Evolutionary conservation across 2,329 filamentous ascomycete species (phyloP).

Genomic region (Geosmithia flava): DNA sequence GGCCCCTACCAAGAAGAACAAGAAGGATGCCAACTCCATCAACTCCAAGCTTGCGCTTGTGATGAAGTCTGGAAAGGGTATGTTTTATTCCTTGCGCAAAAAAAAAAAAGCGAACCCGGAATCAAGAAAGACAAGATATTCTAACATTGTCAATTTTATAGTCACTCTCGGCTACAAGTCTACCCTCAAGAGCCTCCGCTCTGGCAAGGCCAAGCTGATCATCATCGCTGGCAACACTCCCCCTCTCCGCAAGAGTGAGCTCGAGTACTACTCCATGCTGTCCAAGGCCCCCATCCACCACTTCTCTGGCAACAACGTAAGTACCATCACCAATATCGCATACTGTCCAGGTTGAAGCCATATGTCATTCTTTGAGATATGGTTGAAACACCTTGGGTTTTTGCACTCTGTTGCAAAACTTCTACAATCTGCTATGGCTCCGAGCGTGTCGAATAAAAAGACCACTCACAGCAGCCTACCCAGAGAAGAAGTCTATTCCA

Average conservation of each 20-base stretch:
- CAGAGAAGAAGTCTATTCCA: slow-evolving; percentile 77
- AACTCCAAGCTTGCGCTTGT: slow-evolving; percentile 50
- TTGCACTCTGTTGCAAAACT: background rate
- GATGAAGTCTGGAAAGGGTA: slow-evolving; percentile 65
- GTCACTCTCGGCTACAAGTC: slow-evolving; percentile 30
- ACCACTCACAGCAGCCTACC: slow-evolving; percentile 37
- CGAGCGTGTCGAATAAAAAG: background rate
- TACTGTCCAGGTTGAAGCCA: background rate
- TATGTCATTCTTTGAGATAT: background rate
- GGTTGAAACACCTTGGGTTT: background rate
- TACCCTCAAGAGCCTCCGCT: slow-evolving; percentile 72
- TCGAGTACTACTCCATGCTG: slow-evolving; percentile 80
- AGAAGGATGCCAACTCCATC: slow-evolving; percentile 71
- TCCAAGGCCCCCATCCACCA: slow-evolving; percentile 94
- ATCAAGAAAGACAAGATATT: background rate
- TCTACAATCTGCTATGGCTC: background rate
- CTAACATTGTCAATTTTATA: slow-evolving; percentile 6
- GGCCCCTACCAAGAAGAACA: slow-evolving; percentile 59
- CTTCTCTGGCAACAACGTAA: slow-evolving; percentile 98
- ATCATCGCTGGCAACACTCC: slow-evolving; percentile 91
- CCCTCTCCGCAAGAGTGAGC: slow-evolving; percentile 93
- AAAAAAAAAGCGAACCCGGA: background rate
- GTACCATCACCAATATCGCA: slow-evolving; percentile 25
- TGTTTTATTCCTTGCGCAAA: slow-evolving; percentile 13
- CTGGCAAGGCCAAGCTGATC: slow-evolving; percentile 97